Base-by-base conservation (phyloP, 352 stramenopile genomes). In the Phytophthora pisi region DNA sequence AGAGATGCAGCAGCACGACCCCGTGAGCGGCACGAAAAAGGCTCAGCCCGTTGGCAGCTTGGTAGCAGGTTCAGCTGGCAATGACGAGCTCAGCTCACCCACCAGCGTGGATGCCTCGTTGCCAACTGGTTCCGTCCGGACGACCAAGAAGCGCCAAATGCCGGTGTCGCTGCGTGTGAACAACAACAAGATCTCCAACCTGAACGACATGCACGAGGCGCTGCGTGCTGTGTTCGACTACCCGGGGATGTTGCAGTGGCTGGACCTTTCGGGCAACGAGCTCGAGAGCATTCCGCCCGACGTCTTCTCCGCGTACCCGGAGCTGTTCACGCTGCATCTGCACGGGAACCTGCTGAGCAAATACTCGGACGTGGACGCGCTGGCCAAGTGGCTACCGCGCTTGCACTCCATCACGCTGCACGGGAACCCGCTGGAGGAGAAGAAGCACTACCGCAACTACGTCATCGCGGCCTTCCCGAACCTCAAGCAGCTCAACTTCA, bases 391-490 rank as follows among this genome's bases (percentile, higher is more conserved):
- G 15, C 56, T 95, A 3, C 79, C 84, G 13, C 66, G 65, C 2
- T 65, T 95, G n/a, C 81, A 86, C 45, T 71, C 83, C 16, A 67
- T 96, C 28, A 88, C 86, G 9, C 59, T 96, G 26, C 88, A 93
- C 64, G 89, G 89, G 13, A 97, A 97, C 61, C 88, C 88, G 4
- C 24, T 96, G 5, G 89, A 91, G 42, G 84, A 95, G 61, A 95
- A 93, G 72, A 96, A 95, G 58, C 83, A 95, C 61, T 96, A 95
- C 64, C 75, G 79, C 23, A 95, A 88, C 70, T 97, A 93, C 67
- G 80, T 92, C 16, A 80, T 96, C 43, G 76, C 84, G 54, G 65
- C 74, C n/a, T 82, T 93, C 53, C 85, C 87, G 3, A 72, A 61
- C 13, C 71, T 96, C 18, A 73, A 74, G 59, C 79, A 93, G 70